phyloP scores from a whole-genome alignment of 1,139 yeast genomes.

The Scheffersomyces lignicola region DNA sequence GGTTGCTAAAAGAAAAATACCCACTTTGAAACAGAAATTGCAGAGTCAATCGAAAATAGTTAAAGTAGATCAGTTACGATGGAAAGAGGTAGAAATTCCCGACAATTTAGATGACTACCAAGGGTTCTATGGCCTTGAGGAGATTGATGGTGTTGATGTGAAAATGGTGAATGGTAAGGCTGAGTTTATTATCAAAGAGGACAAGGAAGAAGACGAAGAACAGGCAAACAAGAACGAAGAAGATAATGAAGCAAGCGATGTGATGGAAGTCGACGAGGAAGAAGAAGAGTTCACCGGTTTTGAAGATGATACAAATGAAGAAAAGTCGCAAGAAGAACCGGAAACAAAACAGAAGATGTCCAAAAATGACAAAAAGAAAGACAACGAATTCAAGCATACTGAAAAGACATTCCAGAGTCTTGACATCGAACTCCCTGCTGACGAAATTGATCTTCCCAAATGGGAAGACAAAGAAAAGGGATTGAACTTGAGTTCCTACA shows the following conservation, averaged over 20 bases:
- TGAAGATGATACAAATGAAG: conserved; percentile 22
- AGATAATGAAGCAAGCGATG: conserved; percentile 13
- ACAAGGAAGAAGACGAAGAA: conserved; percentile 15
- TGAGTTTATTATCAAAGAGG: conserved; percentile 57
- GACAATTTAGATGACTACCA: conserved; percentile 84
- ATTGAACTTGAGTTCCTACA: conserved; percentile 48
- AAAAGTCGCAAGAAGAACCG: conserved; percentile 13
- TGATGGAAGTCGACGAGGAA: conserved; percentile 13
- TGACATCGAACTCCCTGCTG: conserved; percentile 36
- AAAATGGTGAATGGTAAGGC: conserved; percentile 64
- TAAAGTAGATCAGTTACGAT: conserved; percentile 52
- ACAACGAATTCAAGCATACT: conserved; percentile 16
- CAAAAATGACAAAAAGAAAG: conserved; percentile 8
- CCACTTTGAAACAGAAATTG: conserved; percentile 33
- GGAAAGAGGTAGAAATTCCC: conserved; percentile 85
- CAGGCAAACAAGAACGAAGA: conserved; percentile 14
- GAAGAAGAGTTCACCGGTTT: conserved; percentile 27
- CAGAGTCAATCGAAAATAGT: conserved; percentile 43
- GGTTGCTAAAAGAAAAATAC: conserved; percentile 18
- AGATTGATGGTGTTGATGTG: conserved; percentile 89
- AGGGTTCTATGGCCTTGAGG: conserved; percentile 91
- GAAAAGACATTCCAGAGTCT: conserved; percentile 24
- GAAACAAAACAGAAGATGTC: conserved; percentile 1
- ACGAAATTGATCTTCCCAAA: conserved; percentile 50
- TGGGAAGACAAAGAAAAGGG: conserved; percentile 46